Conservation (phyloP, 257 asterid species). For the Petrea volubilis region DNA sequence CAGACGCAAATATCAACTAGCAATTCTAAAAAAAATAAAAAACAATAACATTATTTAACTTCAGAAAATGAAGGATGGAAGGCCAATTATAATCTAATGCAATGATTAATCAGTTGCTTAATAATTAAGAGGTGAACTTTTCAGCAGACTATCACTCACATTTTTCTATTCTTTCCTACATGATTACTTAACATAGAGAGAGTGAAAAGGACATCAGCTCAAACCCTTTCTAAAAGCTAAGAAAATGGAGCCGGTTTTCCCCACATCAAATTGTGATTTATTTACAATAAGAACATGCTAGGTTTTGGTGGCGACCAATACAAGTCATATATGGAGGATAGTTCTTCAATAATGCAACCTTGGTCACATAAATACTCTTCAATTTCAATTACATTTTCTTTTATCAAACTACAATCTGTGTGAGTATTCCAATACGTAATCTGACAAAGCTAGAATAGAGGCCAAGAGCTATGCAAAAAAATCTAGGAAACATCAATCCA, state of each 20-base stretch:
- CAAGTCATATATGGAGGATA: not conserved
- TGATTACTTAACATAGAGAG: not conserved
- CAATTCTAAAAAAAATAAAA: no score
- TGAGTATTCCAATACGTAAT: no score
- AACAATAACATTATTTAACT: no score
- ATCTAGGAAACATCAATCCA: not conserved
- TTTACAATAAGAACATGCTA: slow-evolving; percentile 1
- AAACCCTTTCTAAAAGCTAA: no score
- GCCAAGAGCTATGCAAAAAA: not conserved
- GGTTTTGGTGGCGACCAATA: not conserved
- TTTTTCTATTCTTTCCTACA: no score
- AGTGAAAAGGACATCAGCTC: not conserved
- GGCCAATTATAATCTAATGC: no score
- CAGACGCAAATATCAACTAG: no score
- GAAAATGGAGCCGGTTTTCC: not conserved
- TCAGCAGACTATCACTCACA: no score
- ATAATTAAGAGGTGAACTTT: no score
- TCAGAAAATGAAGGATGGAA: no score
- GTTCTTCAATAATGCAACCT: not conserved
- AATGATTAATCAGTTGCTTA: no score
- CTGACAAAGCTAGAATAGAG: not conserved
- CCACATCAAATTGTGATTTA: not conserved
- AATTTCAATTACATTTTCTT: not conserved
- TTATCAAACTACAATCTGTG: no score
- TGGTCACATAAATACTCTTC: not conserved